phyloP scores from a whole-genome alignment of 202 grass and related monocot genomes.

The Brachypodium distachyon region DNA sequence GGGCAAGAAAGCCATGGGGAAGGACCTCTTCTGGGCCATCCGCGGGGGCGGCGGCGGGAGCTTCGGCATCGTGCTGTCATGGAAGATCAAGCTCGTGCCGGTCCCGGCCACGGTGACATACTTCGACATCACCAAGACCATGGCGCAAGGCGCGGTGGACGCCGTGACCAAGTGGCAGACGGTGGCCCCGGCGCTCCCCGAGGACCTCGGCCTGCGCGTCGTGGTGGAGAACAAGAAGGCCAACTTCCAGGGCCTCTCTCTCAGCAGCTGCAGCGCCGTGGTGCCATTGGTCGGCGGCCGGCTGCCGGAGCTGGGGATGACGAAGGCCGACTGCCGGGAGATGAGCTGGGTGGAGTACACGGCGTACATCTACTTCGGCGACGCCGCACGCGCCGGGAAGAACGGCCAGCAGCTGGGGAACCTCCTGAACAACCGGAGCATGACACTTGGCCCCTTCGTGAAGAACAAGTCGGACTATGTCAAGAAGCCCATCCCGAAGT shows the following conservation, averaged over 20 bases:
- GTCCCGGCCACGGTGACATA: slow-evolving; percentile 22
- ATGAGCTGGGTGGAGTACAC: slow-evolving; percentile 41
- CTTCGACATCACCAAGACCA: slow-evolving; percentile 19
- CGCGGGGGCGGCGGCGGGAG: slow-evolving; percentile 40
- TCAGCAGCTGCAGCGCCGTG: slow-evolving; percentile 20
- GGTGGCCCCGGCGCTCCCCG: slow-evolving; percentile 20
- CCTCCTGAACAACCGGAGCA: slow-evolving; percentile 17
- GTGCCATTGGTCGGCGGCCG: background rate
- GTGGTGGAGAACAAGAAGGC: slow-evolving; percentile 13
- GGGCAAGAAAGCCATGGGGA: slow-evolving; percentile 32
- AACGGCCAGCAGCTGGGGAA: background rate
- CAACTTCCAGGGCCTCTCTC: slow-evolving; percentile 38
- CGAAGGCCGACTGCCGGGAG: slow-evolving; percentile 28
- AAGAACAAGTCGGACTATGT: slow-evolving; percentile 40
- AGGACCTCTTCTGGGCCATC: slow-evolving; percentile 42
- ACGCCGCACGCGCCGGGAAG: too few relatives aligned
- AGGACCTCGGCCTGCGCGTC: slow-evolving; percentile 24
- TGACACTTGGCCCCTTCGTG: background rate
- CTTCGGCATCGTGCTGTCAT: slow-evolving; percentile 50
- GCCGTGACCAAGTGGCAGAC: slow-evolving; percentile 37
- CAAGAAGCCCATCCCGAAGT: background rate
- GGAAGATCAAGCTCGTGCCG: slow-evolving; percentile 34
- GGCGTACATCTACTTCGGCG: slow-evolving; percentile 21
- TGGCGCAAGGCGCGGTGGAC: slow-evolving; percentile 3
- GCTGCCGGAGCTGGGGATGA: slow-evolving; percentile 29